Evolutionary conservation across 805 yeast genomes (phyloP).

Genomic region (Yarrowia sp.): DNA sequence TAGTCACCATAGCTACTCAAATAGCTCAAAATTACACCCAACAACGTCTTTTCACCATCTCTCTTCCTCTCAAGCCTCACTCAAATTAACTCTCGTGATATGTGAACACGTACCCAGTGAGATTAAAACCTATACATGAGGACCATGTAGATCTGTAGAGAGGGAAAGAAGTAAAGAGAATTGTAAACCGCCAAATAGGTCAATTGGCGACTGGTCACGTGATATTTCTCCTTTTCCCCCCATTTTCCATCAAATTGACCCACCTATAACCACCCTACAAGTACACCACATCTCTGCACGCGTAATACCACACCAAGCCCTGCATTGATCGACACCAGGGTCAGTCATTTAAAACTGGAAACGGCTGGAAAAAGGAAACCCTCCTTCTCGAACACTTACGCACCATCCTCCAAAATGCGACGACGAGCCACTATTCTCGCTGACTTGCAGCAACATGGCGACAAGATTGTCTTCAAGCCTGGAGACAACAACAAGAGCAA

Average conservation of each 20-base stretch:
- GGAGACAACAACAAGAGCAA: conserved; percentile 31
- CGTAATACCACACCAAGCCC: conserved; percentile 1
- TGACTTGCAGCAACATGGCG: conserved; percentile 13
- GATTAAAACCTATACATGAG: not conserved
- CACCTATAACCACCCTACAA: not conserved
- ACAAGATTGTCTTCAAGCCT: conserved; percentile 17
- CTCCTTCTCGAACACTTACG: not conserved
- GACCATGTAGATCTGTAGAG: not conserved
- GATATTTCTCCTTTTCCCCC: no score
- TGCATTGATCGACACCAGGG: conserved; percentile 38
- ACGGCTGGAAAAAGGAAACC: conserved; percentile 8
- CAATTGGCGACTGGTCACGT: not conserved
- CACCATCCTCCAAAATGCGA: conserved; percentile 2
- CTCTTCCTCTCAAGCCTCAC: not conserved
- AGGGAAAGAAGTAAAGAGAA: not conserved
- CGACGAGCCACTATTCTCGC: conserved; percentile 22
- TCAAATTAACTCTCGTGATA: conserved; percentile 2
- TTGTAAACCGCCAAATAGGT: no score
- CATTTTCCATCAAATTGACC: no score
- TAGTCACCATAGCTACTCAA: no score
- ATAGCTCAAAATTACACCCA: no score
- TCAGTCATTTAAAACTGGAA: not conserved
- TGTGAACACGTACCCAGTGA: conserved; percentile 1
- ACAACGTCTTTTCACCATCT: not conserved
- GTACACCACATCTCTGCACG: not conserved